A percentile compares a stretch with the other conserved stretches of the same genome.
phyloP scores from a whole-genome alignment of 106 monocot species.

The Dendrobium catenatum region DNA sequence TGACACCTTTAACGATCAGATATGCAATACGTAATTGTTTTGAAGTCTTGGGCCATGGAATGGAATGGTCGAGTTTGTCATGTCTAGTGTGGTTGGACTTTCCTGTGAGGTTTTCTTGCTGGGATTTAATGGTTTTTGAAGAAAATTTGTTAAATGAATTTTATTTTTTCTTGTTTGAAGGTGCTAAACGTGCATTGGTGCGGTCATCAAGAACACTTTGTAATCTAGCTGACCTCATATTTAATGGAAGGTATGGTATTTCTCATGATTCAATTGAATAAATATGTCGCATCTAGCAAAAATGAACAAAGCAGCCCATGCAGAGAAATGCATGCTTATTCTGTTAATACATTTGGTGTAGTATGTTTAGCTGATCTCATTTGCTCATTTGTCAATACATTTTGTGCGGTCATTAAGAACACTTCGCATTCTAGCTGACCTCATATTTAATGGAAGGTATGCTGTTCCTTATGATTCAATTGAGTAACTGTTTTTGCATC shows the following conservation, averaged over 20 bases:
- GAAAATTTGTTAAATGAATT: background rate
- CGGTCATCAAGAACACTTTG: background rate
- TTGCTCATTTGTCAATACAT: too few relatives aligned
- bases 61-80: background rate
- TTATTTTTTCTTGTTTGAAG: background rate
- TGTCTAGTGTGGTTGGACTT: background rate
- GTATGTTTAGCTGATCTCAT: too few relatives aligned
- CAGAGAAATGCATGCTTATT: too few relatives aligned
- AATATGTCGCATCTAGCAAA: too few relatives aligned
- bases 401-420: background rate
- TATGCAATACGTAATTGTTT: background rate
- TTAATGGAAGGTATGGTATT: conserved; percentile 1
- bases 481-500: too few relatives aligned
- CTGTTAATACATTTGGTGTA: too few relatives aligned
- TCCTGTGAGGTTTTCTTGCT: background rate
- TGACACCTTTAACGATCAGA: background rate
- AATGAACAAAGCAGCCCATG: too few relatives aligned
- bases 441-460: conserved; percentile 3
- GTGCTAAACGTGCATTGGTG: background rate
- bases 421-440: conserved; percentile 4
- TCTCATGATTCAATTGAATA: background rate
- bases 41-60: background rate
- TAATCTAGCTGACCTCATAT: conserved; percentile 6
- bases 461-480: background rate
- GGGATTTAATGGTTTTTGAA: background rate